A percentile compares a stretch with the other conserved stretches of the same genome.
Evolutionary conservation across 305 asterid genomes (phyloP).

Genomic region (Withania somnifera): DNA sequence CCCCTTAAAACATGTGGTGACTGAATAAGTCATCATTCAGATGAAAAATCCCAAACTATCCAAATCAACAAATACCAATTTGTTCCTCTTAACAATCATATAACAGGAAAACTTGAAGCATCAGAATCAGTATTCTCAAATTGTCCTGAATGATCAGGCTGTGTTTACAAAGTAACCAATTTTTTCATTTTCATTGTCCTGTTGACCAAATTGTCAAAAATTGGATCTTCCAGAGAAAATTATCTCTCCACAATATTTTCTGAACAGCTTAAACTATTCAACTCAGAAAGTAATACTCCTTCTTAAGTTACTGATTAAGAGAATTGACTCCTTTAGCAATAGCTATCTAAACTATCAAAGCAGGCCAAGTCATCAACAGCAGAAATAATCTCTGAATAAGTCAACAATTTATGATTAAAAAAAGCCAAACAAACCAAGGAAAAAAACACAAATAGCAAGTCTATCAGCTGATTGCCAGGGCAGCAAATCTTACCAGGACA

Average conservation of each 20-base stretch:
- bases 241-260: background rate
- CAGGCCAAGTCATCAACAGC: background rate
- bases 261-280: background rate
- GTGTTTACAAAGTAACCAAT: background rate
- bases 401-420: background rate
- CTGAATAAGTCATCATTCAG: background rate
- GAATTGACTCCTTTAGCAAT: background rate
- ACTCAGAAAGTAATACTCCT: background rate
- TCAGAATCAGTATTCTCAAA: background rate
- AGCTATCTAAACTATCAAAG: background rate
- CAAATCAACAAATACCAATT: background rate
- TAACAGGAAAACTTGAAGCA: background rate
- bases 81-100: background rate
- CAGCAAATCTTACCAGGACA: background rate
- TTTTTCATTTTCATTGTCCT: background rate
- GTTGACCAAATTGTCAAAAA: background rate
- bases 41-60: background rate
- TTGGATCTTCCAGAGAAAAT: background rate
- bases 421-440: background rate
- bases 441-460: background rate
- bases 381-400: background rate
- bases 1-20: background rate
- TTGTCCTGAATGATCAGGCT: background rate
- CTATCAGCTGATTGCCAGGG: background rate
- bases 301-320: background rate